Evolutionary conservation across 208 protist species (phyloP).

Genomic region (Angomonas deanei): DNA sequence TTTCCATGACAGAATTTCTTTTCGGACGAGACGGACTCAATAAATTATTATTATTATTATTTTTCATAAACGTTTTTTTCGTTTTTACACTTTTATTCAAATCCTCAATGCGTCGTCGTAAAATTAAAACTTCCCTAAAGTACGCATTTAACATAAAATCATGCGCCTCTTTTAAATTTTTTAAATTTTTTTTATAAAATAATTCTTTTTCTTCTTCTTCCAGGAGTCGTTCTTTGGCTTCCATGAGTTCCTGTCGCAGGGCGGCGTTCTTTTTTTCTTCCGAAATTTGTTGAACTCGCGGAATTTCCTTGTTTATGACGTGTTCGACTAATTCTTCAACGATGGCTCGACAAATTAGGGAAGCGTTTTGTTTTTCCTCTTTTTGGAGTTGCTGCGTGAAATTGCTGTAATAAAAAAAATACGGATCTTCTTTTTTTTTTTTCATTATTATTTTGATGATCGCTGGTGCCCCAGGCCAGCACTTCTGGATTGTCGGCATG

Average conservation of each 20-base stretch:
- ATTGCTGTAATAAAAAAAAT: neutral
- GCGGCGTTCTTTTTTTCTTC: neutral
- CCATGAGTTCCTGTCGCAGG: neutral
- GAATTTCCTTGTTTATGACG: neutral
- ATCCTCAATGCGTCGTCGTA: conserved; percentile 48
- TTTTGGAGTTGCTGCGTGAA: neutral
- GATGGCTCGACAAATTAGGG: neutral
- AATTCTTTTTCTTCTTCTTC: neutral
- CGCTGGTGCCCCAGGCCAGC: neutral
- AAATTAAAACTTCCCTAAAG: conserved; percentile 72
- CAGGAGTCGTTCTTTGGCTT: neutral
- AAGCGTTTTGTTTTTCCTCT: neutral
- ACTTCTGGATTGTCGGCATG: neutral
- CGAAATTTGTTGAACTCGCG: neutral
- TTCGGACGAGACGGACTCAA: neutral
- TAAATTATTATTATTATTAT: conserved; percentile 8
- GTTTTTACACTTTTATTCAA: too few species aligned
- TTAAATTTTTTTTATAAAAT: too few species aligned
- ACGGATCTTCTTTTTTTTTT: neutral
- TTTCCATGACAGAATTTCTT: too few species aligned
- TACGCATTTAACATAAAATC: conserved; percentile 82
- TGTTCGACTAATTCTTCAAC: neutral
- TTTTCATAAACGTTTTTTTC: neutral
- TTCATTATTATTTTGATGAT: conserved; percentile 1
- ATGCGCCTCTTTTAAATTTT: conserved; percentile 51